Conservation (phyloP, 345 rosid species). For the Citrus glauca region DNA sequence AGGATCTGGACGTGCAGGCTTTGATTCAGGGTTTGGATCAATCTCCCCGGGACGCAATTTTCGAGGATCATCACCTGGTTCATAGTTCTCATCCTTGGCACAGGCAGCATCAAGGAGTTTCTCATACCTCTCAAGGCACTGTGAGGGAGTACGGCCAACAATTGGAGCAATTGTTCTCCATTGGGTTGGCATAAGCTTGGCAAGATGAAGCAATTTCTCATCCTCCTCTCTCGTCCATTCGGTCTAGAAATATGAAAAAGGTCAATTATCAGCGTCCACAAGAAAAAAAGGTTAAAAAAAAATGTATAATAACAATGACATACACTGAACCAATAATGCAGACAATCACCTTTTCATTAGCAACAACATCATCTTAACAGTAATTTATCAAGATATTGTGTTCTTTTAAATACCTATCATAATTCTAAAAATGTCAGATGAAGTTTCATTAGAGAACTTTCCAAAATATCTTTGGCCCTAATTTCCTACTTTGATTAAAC, state of each 20-base stretch:
- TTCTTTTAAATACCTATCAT: background rate
- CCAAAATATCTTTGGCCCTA: background rate
- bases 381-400: background rate
- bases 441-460: background rate
- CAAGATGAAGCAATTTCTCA: slow-evolving; percentile 98
- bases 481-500: background rate
- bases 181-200: slow-evolving; percentile 96
- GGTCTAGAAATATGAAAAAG: slow-evolving; percentile 47
- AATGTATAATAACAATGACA: background rate
- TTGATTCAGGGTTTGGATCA: slow-evolving; percentile 95
- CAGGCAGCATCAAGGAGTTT: slow-evolving; percentile 98
- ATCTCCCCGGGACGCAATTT: slow-evolving; percentile 98
- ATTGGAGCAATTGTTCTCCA: slow-evolving; percentile 99
- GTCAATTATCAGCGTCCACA: slow-evolving; percentile 7
- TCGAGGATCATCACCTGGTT: slow-evolving; percentile 91
- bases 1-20: slow-evolving; percentile 99
- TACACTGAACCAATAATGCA: background rate
- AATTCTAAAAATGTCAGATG: background rate
- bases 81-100: slow-evolving; percentile 93
- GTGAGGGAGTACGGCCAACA: slow-evolving; percentile 98
- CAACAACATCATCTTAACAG: background rate
- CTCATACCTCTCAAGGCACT: slow-evolving; percentile 96
- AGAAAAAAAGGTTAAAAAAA: background rate
- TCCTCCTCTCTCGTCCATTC: slow-evolving; percentile 99
- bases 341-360: background rate